Evolutionary conservation across 345 rosid genomes (phyloP), one percentile per base, ranked within the genome.

Genomic region (Linum usitatissimum): DNA sequence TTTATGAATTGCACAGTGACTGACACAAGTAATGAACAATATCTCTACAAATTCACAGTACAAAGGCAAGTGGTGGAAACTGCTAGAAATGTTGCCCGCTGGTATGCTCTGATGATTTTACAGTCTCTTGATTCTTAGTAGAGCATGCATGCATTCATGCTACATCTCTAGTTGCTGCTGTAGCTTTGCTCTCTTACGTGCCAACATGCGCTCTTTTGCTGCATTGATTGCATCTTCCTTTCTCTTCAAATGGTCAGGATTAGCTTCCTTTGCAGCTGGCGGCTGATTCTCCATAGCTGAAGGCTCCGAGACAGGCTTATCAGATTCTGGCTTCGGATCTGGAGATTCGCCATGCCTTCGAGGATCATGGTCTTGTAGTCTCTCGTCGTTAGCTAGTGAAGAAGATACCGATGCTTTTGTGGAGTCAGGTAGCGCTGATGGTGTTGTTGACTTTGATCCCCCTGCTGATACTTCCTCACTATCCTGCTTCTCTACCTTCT

Each of bases 141-240:
- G n/a, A n/a, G n/a, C n/a, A n/a, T n/a, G 36, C 49, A 8, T 42
- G 9, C 49, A 9, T 8, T 13, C 12, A 42, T 42, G 12, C 51
- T 45, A 45, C 15, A 45, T 10, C 38, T 34, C 6, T 7, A 45
- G 14, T 13, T 45, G 51, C 51, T 45, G 51, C 59, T 75, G 82
- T 30, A 64, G 59, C 72, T 90, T 90, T 6, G 86, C 78, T 68
- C 63, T 90, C 84, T 93, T 87, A 61, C 97, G 74, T 2, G 86
- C 90, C 75, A 93, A 61, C 60, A 83, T 83, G 9, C 96, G 87
- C 68, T 82, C 95, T 77, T 68, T 87, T 30, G 96, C 97, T 21
- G 96, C 90, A 36, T 86, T 83, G 48, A 90, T 36, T 5, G 86
- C 86, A 69, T 81, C 90, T 64, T 81, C 82, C 55, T 75, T 66